phyloP scores from a whole-genome alignment of 306 rosid species.

The Glycyrrhiza uralensis region DNA sequence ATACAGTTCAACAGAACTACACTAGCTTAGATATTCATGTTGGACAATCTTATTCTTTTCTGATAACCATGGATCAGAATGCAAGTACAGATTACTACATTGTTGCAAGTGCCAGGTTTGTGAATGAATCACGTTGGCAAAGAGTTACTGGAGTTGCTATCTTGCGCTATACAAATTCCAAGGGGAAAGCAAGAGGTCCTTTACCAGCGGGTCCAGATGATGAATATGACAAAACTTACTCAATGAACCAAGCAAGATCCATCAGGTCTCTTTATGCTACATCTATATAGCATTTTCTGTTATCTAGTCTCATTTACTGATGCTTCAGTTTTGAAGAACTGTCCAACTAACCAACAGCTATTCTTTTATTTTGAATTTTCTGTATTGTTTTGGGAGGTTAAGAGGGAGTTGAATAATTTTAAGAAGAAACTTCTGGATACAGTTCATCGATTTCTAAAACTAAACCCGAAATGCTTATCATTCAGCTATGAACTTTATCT shows the following conservation, averaged over 20 bases:
- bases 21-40: conserved; percentile 94
- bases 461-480: neutral
- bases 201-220: conserved; percentile 76
- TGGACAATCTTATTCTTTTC: conserved; percentile 94
- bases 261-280: conserved; percentile 59
- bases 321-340: neutral
- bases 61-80: conserved; percentile 81
- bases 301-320: neutral
- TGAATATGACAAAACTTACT: conserved; percentile 84
- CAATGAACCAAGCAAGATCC: conserved; percentile 98
- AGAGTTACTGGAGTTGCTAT: conserved; percentile 91
- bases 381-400: conserved; percentile 11
- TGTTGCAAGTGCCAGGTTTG: conserved; percentile 94
- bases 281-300: neutral
- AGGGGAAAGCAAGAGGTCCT: conserved; percentile 93
- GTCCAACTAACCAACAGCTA: neutral
- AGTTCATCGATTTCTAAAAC: neutral
- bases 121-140: conserved; percentile 76
- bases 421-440: neutral
- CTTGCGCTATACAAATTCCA: conserved; percentile 81
- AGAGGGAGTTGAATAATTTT: neutral
- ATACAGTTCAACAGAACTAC: conserved; percentile 91
- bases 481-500: neutral
- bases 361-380: neutral
- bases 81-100: conserved; percentile 94